These are phyloP conservation scores for Ceratopteris richardii DNA, from an alignment of 75 land plant species.

Conservation along the genomic window DNA sequence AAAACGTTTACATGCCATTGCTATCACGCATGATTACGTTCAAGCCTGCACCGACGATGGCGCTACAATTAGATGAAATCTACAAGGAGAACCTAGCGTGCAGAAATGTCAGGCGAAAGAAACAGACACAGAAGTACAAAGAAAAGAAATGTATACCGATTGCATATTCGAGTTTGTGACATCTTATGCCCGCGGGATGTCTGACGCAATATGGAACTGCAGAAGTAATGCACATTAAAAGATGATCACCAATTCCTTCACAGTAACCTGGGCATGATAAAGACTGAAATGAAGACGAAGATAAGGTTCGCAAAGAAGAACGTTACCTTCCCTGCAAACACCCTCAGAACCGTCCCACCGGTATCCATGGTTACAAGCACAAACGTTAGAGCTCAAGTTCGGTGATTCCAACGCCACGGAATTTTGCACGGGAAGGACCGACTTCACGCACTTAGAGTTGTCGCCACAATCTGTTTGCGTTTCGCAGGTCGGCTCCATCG, in stretches of 20 bases:
- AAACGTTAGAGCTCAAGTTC: neutral
- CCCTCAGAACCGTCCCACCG: neutral
- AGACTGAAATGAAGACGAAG: neutral
- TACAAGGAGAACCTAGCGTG: no score
- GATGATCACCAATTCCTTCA: neutral
- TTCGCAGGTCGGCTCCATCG: slow-evolving; percentile 32
- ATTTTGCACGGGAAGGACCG: no score
- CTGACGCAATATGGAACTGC: neutral
- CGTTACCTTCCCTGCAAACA: neutral
- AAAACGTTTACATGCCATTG: no score
- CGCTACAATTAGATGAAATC: no score
- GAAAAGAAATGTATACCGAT: neutral
- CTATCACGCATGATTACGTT: no score
- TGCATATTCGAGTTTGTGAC: neutral
- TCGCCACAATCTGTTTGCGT: neutral
- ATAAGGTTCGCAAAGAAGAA: neutral
- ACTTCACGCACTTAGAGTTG: neutral
- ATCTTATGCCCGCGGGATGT: neutral
- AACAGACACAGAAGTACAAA: neutral
- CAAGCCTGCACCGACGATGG: neutral
- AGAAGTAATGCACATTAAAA: neutral
- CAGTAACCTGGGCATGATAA: neutral
- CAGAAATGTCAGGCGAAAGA: no score
- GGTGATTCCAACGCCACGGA: no score
- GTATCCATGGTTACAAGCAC: neutral